Conservation (phyloP, 2,329 filamentous ascomycete species). For the Monilinia laxa region DNA sequence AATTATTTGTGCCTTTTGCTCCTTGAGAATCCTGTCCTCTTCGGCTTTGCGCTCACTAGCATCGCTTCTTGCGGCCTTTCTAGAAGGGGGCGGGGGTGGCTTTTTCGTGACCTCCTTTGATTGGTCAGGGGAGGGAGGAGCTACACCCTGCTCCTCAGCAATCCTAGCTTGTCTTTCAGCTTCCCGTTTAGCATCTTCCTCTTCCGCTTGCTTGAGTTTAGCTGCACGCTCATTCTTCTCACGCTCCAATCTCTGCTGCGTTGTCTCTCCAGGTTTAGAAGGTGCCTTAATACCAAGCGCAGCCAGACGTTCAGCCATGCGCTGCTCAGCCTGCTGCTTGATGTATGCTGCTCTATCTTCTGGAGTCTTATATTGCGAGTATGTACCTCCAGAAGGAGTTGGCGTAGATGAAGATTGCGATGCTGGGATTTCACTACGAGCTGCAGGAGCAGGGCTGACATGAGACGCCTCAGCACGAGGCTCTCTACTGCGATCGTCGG, state of each 20-base stretch:
- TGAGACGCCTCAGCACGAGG: slow-evolving; percentile 43
- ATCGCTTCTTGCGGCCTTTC: slow-evolving; percentile 67
- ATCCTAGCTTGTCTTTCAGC: slow-evolving; percentile 67
- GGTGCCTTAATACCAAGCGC: slow-evolving; percentile 88
- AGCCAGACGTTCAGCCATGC: slow-evolving; percentile 93
- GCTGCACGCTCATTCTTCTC: slow-evolving; percentile 86
- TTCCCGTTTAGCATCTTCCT: slow-evolving; percentile 87
- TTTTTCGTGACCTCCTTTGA: slow-evolving; percentile 55
- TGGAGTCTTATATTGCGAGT: slow-evolving; percentile 82
- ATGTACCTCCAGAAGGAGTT: slow-evolving; percentile 60
- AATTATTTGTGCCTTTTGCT: slow-evolving; percentile 73
- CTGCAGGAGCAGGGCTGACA: slow-evolving; percentile 42
- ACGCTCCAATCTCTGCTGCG: slow-evolving; percentile 81
- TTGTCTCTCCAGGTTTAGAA: slow-evolving; percentile 73
- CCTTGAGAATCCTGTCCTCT: slow-evolving; percentile 65
- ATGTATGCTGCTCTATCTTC: slow-evolving; percentile 95
- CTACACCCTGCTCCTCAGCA: slow-evolving; percentile 40
- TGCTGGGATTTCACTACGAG: slow-evolving; percentile 38
- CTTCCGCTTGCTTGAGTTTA: slow-evolving; percentile 84
- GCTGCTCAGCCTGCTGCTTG: slow-evolving; percentile 93
- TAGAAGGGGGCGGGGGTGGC: slow-evolving; percentile 75
- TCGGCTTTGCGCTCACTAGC: slow-evolving; percentile 54
- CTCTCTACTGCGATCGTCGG: slow-evolving; percentile 51
- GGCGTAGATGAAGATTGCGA: slow-evolving; percentile 52
- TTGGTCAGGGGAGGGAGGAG: slow-evolving; percentile 33